Evolutionary conservation across 2,329 filamentous ascomycete species (phyloP), one percentile per base, ranked within the genome.

Genomic region (Cadophora luteo-olivacea): DNA sequence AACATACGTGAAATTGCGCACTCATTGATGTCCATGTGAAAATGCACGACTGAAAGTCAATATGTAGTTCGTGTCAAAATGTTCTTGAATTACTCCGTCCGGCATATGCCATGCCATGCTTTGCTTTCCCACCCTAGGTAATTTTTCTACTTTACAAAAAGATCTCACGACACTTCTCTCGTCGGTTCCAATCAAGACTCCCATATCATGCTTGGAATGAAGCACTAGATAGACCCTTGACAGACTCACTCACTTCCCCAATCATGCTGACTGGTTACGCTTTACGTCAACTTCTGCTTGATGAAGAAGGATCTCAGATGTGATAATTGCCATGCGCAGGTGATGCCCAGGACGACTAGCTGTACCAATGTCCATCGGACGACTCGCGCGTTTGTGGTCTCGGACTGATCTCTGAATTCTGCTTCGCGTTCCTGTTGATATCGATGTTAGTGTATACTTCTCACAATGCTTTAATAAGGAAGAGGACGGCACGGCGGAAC

Each of bases 281-380:
- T 75, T 75, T 88, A 99, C 69, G 96, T 98, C 80, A 99, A 89
- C 87, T 99, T 99, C 85, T 98, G 95, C 87, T 99, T 99, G 85
- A 99, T 99, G 85, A 99, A 99, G 87, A 99, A 99, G 58, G 92
- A 92, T 75, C 96, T 88, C 76, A 99, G 87, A 82, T 99, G 95
- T 65, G 94, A 97, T 58, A 99, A 85, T 82, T 99, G 96, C 96
- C 96, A 99, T 70, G 93, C 92, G 82, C 96, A 99, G 41, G 96
- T 97, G 66, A 91, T 85, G 66, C 90, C 92, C 65, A 99, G 85
- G 48, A 98, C 89, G 64, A 89, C 86, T 69, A 98, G 84, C 82
- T 99, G 96, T 74, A 98, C 91, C 73, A 97, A 78, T 74, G 96
- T 95, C 95, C 96, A 99, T 75, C 94, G 90, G 62, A 98, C 89